Base-by-base conservation (phyloP, 1,284 basidiomycete genomes). In the Ceraceosorus bombacis region DNA sequence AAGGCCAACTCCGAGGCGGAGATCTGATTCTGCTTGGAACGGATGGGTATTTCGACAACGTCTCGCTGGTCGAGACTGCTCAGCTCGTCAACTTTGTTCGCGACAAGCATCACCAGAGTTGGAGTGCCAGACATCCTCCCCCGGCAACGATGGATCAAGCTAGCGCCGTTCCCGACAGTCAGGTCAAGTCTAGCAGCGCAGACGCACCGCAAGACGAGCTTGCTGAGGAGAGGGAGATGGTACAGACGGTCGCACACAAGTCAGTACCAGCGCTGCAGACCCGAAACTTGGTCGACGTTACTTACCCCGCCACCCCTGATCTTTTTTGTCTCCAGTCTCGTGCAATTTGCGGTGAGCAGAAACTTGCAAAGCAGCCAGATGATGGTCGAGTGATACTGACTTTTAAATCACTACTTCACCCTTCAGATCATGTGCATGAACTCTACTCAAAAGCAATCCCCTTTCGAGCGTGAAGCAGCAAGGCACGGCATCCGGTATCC, bases 11-110 rank as follows among this genome's bases (percentile, higher is more conserved):
- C 39, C 59, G 64, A 49, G 66, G 69, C 27, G 72, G 70, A 52
- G 69, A 76, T 40, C 66, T 74, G 55, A 65, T 79, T 58, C 56
- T 80, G 37, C 62, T 77, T 36, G 73, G 89, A 84, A 92, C 90
- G 17, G 90, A 93, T 71, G 90, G 90, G 1, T 80, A 91, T 52
- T 85, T 87, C 41, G 90, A 93, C 75, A 93, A 93, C 71, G 87
- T 92, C 36, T 89, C 81, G 53, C 51, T 51, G 15, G 41, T 58
- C 12, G 71, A 74, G 59, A 64, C 69, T 8, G 59, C 69, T 43
- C 70, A 74, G 51, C 66, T 74, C 15, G 63, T 69, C 51, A 41
- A 50, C 8, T 75, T 75, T 56, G 64, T 76, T 51, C 66, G 68
- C 53, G 72, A 76, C 52, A 72, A 72, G 60, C 74, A 76, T 51